phyloP scores from a whole-genome alignment of 306 rosid genomes.

The Styphnolobium japonicum region DNA sequence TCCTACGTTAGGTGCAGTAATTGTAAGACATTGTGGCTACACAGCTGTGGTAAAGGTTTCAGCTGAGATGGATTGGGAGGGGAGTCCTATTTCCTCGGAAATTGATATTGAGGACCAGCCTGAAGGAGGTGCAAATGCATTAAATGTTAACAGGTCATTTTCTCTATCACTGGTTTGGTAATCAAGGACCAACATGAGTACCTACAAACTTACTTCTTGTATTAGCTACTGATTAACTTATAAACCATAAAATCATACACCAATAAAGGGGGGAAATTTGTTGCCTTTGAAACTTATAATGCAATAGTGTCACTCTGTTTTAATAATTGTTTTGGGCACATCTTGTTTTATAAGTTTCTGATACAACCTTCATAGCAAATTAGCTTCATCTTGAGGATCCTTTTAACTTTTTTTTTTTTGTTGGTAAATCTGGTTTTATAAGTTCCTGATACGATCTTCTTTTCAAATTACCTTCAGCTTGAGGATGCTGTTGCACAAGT shows the following conservation, averaged over 20 bases:
- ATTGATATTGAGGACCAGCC: conserved; percentile 92
- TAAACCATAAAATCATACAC: background rate
- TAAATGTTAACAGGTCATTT: conserved; percentile 86
- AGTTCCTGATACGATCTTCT: conserved; percentile 28
- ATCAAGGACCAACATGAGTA: background rate
- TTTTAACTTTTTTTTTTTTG: background rate
- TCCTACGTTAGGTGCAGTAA: conserved; percentile 79
- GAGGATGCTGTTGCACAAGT: conserved; percentile 80
- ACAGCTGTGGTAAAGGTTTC: conserved; percentile 92
- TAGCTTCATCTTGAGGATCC: conserved; percentile 10
- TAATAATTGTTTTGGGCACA: background rate
- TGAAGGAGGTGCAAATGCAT: conserved; percentile 94
- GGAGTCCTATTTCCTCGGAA: conserved; percentile 54
- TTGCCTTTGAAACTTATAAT: background rate
- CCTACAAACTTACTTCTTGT: background rate
- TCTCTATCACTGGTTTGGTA: background rate
- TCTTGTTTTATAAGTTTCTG: background rate
- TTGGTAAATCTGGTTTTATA: conserved; percentile 12
- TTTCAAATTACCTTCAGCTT: conserved; percentile 53
- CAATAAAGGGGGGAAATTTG: background rate
- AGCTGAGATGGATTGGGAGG: conserved; percentile 53
- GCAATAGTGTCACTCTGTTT: background rate
- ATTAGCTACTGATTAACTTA: background rate
- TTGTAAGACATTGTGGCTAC: conserved; percentile 87
- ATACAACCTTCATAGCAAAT: background rate